phyloP scores from a whole-genome alignment of 345 rosid species.

The Populus tremula region DNA sequence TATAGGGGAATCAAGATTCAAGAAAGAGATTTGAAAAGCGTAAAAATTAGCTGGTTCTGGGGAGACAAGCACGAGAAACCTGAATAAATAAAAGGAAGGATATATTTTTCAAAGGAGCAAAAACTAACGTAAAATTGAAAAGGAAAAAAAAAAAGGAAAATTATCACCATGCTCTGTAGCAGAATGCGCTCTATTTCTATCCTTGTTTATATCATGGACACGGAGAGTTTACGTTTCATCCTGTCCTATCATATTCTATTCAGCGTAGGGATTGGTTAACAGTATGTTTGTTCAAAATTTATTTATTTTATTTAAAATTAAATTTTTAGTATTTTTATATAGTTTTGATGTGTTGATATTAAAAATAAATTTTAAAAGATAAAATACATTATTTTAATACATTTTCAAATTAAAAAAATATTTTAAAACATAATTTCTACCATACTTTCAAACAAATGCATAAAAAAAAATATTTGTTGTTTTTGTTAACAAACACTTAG shows the following conservation, averaged over 20 bases:
- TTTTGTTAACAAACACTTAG: too few relatives aligned
- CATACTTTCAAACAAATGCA: rapidly evolving
- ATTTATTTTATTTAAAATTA: too few relatives aligned
- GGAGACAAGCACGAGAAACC: slow-evolving; percentile 3
- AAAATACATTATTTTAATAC: too few relatives aligned
- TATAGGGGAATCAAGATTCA: slow-evolving; percentile 9
- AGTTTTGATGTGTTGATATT: too few relatives aligned
- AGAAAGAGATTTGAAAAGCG: neutral
- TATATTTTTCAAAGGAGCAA: neutral
- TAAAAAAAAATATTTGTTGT: too few relatives aligned
- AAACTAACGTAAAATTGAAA: neutral
- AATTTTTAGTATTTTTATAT: too few relatives aligned
- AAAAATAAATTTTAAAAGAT: too few relatives aligned
- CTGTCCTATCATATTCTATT: too few relatives aligned
- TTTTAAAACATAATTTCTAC: rapidly evolving
- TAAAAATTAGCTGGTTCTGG: slow-evolving; percentile 16
- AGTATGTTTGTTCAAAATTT: too few relatives aligned
- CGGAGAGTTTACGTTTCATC: too few relatives aligned
- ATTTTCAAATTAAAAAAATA: too few relatives aligned
- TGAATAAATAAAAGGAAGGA: neutral
- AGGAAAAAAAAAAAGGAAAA: neutral
- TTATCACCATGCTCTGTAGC: neutral
- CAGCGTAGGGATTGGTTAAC: too few relatives aligned
- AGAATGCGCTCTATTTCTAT: neutral
- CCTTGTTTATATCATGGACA: neutral